phyloP scores from a whole-genome alignment of 2,329 filamentous ascomycete species.

The Xylariaceae sp. region DNA sequence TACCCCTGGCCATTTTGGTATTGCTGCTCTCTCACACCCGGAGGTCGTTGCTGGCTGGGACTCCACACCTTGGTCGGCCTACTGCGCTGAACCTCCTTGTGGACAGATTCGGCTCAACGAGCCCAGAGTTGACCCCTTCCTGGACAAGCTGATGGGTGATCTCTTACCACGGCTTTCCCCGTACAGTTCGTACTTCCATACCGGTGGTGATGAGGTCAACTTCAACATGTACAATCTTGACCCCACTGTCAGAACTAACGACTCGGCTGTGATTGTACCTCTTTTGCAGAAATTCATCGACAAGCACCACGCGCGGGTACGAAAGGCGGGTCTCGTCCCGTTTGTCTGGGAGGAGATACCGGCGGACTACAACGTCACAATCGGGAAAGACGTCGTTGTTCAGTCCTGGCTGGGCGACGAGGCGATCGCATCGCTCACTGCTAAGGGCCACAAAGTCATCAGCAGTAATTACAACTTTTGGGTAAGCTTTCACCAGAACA shows the following conservation, averaged over 20 bases:
- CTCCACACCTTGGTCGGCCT: slow-evolving; percentile 62
- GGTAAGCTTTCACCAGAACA: slow-evolving; percentile 55
- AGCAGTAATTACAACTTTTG: slow-evolving; percentile 80
- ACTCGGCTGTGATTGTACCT: slow-evolving; percentile 69
- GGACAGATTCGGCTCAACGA: slow-evolving; percentile 80
- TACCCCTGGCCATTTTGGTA: slow-evolving; percentile 79
- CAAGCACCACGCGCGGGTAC: slow-evolving; percentile 70
- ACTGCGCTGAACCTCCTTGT: slow-evolving; percentile 69
- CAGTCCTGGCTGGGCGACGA: slow-evolving; percentile 77
- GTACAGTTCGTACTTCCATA: slow-evolving; percentile 80
- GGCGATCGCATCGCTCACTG: slow-evolving; percentile 66
- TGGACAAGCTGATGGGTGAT: slow-evolving; percentile 77
- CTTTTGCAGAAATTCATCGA: slow-evolving; percentile 81
- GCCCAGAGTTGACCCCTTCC: slow-evolving; percentile 71
- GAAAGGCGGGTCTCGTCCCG: slow-evolving; percentile 69
- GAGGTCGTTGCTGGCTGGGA: slow-evolving; percentile 73
- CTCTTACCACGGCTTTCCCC: slow-evolving; percentile 73
- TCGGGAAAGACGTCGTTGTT: slow-evolving; percentile 74
- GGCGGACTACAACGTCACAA: slow-evolving; percentile 75
- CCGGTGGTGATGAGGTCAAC: slow-evolving; percentile 88
- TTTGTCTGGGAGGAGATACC: slow-evolving; percentile 92
- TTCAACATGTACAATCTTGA: slow-evolving; percentile 76
- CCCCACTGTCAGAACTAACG: slow-evolving; percentile 72
- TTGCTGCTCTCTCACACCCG: slow-evolving; percentile 70
- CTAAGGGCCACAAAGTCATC: slow-evolving; percentile 72